Base-by-base conservation (phyloP, 1,139 yeast genomes). In the Saccharomyces hybrid region DNA sequence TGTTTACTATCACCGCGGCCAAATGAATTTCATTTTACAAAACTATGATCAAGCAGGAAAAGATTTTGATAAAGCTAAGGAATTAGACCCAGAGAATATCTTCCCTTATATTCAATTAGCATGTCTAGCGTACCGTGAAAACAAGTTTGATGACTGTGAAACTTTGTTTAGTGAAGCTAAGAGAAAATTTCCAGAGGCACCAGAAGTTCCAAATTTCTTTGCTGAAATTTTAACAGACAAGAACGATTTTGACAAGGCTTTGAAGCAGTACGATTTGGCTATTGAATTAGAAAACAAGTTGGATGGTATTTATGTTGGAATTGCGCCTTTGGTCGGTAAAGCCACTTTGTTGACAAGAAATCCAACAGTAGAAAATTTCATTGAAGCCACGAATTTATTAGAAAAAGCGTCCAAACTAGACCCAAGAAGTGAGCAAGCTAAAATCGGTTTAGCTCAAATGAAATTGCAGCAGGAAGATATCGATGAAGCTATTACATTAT, bases 1-100 rank as follows among this genome's bases (percentile, higher is more conserved):
- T 69, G 82, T 87, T 62, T 88, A 83, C 76, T 93, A 93, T 77
- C 99, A 95, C 75, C 84, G 88, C 69, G 99, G 96, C 62, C 99
- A 95, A 79, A 80, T 91, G 70, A 81, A 79, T 70, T 93, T 91
- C 75, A 78, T 93, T 64, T 82, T 88, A 59, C 86, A 85, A 60
- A 88, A 89, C 62, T 82, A 87, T 67, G 75, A 75, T 48, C 78
- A 83, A 60, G 98, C 99, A 47, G 81, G 84, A 66, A 75, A 73
- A 51, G 83, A 88, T 72, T 95, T 90, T 70, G 81, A 81, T 65
- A 85, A 84, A 73, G 87, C 96, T 51, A 83, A 84, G 67, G 81
- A 80, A 60, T 77, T 81, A 66, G 88, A 89, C 74, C 85, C 87
- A 54, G 75, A 79, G 26, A 93, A 89, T 70, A 84, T 90, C 57